These are phyloP conservation scores for Xerocomus spinulosus DNA, from an alignment of 768 basidiomycete species.

Conservation along the genomic window DNA sequence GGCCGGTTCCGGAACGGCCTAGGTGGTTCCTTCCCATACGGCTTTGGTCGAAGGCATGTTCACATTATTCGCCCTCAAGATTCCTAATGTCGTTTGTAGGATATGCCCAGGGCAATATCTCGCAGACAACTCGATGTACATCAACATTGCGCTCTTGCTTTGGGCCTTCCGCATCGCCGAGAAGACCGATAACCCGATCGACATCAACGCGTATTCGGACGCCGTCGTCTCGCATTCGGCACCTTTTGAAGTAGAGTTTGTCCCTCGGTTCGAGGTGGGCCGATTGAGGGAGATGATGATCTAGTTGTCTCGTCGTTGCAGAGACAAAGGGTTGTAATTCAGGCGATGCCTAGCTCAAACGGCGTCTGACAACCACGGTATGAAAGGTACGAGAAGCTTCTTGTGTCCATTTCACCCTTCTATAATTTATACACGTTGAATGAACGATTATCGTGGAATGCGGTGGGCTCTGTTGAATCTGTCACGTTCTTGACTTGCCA, in stretches of 20 bases:
- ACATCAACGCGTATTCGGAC: slow-evolving; percentile 51
- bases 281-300: background rate
- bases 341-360: too few species aligned
- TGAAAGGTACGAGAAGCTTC: too few species aligned
- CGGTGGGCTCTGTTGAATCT: too few species aligned
- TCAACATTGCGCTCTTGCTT: slow-evolving; percentile 54
- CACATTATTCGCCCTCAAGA: background rate
- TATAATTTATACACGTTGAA: too few species aligned
- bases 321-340: too few species aligned
- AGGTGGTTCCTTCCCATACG: slow-evolving; percentile 38
- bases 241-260: slow-evolving; percentile 39
- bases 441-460: too few species aligned
- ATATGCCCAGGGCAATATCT: slow-evolving; percentile 60
- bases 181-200: slow-evolving; percentile 48
- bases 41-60: slow-evolving; percentile 42
- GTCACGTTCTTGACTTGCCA: too few species aligned
- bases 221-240: slow-evolving; percentile 50
- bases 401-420: too few species aligned
- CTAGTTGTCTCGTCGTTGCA: background rate
- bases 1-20: slow-evolving; percentile 23
- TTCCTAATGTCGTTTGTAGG: slow-evolving; percentile 20
- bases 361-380: too few species aligned
- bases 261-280: background rate
- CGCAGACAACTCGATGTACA: slow-evolving; percentile 44
- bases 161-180: slow-evolving; percentile 56